Base-by-base conservation (phyloP, 2,329 filamentous ascomycete genomes). In the Pseudogymnoascus sp. region DNA sequence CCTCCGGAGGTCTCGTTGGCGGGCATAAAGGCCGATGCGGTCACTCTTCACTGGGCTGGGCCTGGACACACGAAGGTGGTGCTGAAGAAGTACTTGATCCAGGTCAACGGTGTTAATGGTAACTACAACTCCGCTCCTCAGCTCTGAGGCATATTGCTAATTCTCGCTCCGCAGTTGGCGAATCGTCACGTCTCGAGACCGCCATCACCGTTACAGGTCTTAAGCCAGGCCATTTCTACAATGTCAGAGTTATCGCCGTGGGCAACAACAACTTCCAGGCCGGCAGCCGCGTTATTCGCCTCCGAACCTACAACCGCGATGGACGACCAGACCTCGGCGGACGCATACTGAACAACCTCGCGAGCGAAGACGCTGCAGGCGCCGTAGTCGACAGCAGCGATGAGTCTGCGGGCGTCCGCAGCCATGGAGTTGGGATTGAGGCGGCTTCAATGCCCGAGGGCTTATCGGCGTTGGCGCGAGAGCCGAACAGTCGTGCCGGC, bases 41-140 rank as follows among this genome's bases (percentile, higher is more conserved):
- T 95, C 33, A 90, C 92, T 31, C 81, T 99, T 47, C 92, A 92
- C 74, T 99, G 94, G 94, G 91, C 92, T 66, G 84, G 87, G 65
- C 88, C 90, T 0, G 84, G 80, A 2, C 75, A 77, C 47, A 84
- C 82, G 66, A 81, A 84, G 40, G 82, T 89, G 2, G 89, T 95
- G 62, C 60, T 68, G 16, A 83, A 91, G 62, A 95, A 92, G 76
- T 94, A 96, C 73, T 83, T 93, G 53, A 91, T 99, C 61, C 91
- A 96, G 73, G 87, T 99, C 67, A 97, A 99, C 75, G 93, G 93
- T 44, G 87, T 93, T 47, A 91, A 91, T 77, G 90, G 91, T 94
- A 76, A 75, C 85, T 38, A 66, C 67, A 35, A 21, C 53, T 59
- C 64, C 44, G 63, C 47, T 28, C 40, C 18, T 37, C 35, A 37